A percentile compares a stretch with the other conserved stretches of the same genome.
These are phyloP conservation scores for Geranium incanum DNA, from an alignment of 441 rosid species.

Conservation along the genomic window DNA sequence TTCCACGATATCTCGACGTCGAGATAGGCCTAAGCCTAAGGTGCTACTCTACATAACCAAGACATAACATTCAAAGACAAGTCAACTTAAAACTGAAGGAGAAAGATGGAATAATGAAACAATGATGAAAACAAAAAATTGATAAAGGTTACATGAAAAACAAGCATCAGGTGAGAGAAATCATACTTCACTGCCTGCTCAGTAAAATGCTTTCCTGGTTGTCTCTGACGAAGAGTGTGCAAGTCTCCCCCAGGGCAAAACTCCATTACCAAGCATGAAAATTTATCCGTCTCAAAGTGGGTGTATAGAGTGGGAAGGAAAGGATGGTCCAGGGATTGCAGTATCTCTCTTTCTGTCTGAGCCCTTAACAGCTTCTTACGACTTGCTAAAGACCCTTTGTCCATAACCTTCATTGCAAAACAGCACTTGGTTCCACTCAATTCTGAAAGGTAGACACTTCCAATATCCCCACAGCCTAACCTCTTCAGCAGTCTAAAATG, in stretches of 20 bases:
- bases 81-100: neutral
- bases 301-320: conserved; percentile 65
- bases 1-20: too few relatives aligned
- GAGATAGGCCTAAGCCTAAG: too few relatives aligned
- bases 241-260: conserved; percentile 92
- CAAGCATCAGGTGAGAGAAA: conserved; percentile 14
- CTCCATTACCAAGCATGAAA: conserved; percentile 88
- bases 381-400: conserved; percentile 75
- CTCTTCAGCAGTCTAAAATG: conserved; percentile 31
- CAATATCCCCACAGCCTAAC: conserved; percentile 73
- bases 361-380: conserved; percentile 87
- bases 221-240: conserved; percentile 84
- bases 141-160: neutral
- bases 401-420: conserved; percentile 97
- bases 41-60: too few relatives aligned
- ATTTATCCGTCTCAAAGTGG: conserved; percentile 43
- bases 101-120: neutral
- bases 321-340: conserved; percentile 86
- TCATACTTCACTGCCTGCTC: conserved; percentile 61
- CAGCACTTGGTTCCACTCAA: conserved; percentile 79
- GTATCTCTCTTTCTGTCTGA: conserved; percentile 88
- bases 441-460: conserved; percentile 43
- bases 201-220: conserved; percentile 53
- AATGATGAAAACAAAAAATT: conserved; percentile 5
- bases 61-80: too few relatives aligned